Conservation (phyloP, 2,329 filamentous ascomycete species). For the Scedosporium apiospermum region DNA sequence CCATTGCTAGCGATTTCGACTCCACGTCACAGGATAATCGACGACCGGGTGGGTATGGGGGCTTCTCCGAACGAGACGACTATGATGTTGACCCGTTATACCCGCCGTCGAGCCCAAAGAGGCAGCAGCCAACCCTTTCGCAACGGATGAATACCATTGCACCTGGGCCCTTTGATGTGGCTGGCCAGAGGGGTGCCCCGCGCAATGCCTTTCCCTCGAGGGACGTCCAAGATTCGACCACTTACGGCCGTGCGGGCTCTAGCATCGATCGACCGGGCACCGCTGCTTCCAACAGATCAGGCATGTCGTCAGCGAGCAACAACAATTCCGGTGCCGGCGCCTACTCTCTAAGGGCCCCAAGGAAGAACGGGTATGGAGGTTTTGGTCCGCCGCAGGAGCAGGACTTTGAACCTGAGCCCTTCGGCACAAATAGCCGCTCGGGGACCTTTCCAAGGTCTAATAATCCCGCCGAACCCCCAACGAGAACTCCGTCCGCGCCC, state of each 20-base stretch:
- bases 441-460: slow-evolving; percentile 42
- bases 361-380: slow-evolving; percentile 47
- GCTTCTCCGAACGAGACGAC: slow-evolving; percentile 28
- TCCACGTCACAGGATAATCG: slow-evolving; percentile 24
- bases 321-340: slow-evolving; percentile 10
- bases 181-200: slow-evolving; percentile 9
- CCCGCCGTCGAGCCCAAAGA: slow-evolving; percentile 36
- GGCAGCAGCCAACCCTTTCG: slow-evolving; percentile 31
- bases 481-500: slow-evolving; percentile 38
- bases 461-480: slow-evolving; percentile 25
- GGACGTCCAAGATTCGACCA: slow-evolving; percentile 15
- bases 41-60: slow-evolving; percentile 37
- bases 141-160: slow-evolving; percentile 57
- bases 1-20: slow-evolving; percentile 32
- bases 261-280: slow-evolving; percentile 18
- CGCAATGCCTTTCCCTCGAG: slow-evolving; percentile 23
- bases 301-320: slow-evolving; percentile 11
- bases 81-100: slow-evolving; percentile 29
- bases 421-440: slow-evolving; percentile 33
- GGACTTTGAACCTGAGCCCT: slow-evolving; percentile 23
- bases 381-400: slow-evolving; percentile 39
- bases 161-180: slow-evolving; percentile 55
- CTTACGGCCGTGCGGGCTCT: slow-evolving; percentile 11
- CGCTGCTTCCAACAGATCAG: slow-evolving; percentile 18
- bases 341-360: slow-evolving; percentile 28